Evolutionary conservation across 78 protist species (phyloP).

Genomic region (Planoprotostelium fungivorum): DNA sequence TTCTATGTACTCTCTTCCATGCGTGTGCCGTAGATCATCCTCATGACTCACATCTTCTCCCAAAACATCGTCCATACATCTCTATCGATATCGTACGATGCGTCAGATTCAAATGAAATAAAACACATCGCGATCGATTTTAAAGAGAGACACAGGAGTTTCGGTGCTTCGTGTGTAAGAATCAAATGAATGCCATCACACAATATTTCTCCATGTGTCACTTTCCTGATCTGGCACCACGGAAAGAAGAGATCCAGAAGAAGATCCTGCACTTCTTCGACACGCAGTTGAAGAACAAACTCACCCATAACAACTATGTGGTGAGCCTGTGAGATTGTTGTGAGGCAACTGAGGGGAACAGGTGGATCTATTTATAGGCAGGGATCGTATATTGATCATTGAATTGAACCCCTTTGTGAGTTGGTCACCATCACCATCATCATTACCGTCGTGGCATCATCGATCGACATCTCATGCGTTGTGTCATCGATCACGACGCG

Average conservation of each 20-base stretch:
- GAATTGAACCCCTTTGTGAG: background rate
- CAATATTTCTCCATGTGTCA: background rate
- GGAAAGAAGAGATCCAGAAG: background rate
- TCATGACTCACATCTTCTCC: too few species aligned
- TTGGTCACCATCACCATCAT: too few species aligned
- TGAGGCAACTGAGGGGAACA: background rate
- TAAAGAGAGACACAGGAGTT: background rate
- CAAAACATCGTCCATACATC: too few species aligned
- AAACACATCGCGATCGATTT: background rate
- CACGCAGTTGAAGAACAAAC: background rate
- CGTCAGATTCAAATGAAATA: too few species aligned
- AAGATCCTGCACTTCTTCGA: background rate
- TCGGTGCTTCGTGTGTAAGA: background rate
- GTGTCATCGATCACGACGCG: too few species aligned
- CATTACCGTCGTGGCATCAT: too few species aligned
- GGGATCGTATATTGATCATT: background rate
- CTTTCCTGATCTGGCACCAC: background rate
- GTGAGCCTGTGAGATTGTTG: background rate
- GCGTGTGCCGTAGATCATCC: too few species aligned
- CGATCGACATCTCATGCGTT: too few species aligned
- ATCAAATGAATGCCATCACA: background rate
- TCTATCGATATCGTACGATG: too few species aligned
- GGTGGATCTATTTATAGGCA: background rate
- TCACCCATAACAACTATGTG: background rate
- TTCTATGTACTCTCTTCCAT: too few species aligned